A percentile compares a stretch with the other conserved stretches of the same genome.
phyloP scores from a whole-genome alignment of 352 stramenopile species.

The Phytophthora hybrid region DNA sequence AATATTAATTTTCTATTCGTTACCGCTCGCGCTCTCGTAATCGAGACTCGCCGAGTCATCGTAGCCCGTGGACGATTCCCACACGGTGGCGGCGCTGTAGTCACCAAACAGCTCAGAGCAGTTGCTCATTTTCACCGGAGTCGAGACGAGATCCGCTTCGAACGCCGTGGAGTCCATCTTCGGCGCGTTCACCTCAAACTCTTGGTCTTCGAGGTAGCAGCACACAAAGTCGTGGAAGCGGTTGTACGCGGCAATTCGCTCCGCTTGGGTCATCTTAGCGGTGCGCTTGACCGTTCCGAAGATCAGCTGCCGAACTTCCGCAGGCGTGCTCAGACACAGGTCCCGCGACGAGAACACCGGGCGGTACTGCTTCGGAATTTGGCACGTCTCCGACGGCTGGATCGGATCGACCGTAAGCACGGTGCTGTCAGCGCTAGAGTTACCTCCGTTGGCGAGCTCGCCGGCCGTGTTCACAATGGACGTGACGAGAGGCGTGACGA shows the following conservation, averaged over 20 bases:
- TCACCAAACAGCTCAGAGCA: conserved; percentile 20
- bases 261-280: conserved; percentile 12
- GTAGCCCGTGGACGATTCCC: conserved; percentile 4
- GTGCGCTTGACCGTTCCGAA: conserved; percentile 33
- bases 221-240: conserved; percentile 36
- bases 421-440: background rate
- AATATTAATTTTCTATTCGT: no score
- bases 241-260: conserved; percentile 36
- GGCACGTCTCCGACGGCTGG: conserved; percentile 14
- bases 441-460: background rate
- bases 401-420: conserved; percentile 18
- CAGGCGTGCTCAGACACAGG: conserved; percentile 27
- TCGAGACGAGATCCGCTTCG: conserved; percentile 15
- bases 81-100: conserved; percentile 25
- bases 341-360: conserved; percentile 33
- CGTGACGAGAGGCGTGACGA: conserved; percentile 21
- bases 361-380: conserved; percentile 29
- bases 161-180: conserved; percentile 16
- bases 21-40: no score
- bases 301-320: conserved; percentile 23
- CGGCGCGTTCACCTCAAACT: conserved; percentile 36
- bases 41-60: background rate
- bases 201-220: conserved; percentile 33
- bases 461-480: conserved; percentile 29
- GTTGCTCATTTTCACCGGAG: conserved; percentile 20